Evolutionary conservation across 768 basidiomycete genomes (phyloP).

Genomic region (Pulveroboletus sp.): DNA sequence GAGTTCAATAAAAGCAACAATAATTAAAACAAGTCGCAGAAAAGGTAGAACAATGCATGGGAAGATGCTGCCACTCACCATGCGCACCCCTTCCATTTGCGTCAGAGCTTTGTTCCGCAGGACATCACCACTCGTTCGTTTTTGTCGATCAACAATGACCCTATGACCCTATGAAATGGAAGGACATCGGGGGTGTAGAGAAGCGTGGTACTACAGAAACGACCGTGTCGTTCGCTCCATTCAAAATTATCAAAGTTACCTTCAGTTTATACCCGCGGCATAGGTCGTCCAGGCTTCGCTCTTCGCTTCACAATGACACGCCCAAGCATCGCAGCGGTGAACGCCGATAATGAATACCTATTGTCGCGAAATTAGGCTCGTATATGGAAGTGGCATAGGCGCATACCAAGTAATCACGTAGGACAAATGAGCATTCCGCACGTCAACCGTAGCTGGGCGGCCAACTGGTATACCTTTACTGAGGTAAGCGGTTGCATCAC

Average conservation of each 20-base stretch:
- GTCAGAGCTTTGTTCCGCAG: not conserved
- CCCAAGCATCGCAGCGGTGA: slow-evolving; percentile 81
- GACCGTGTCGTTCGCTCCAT: not conserved
- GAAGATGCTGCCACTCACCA: slow-evolving; percentile 12
- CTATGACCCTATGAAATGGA: not conserved
- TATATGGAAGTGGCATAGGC: not conserved
- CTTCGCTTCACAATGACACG: slow-evolving; percentile 58
- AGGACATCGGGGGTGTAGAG: not conserved
- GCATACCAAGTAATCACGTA: slow-evolving; percentile 93
- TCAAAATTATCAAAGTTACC: not conserved
- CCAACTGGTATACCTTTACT: slow-evolving; percentile 82
- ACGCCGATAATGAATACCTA: slow-evolving; percentile 87
- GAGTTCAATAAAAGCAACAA: slow-evolving; percentile 2
- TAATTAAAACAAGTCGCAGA: slow-evolving; percentile 9
- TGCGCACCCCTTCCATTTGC: slow-evolving; percentile 4
- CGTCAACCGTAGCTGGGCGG: slow-evolving; percentile 73
- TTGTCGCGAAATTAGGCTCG: slow-evolving; percentile 10
- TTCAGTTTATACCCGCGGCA: slow-evolving; percentile 47
- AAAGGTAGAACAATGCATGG: slow-evolving; percentile 5
- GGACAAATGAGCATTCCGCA: slow-evolving; percentile 90
- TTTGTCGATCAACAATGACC: not conserved
- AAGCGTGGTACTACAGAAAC: slow-evolving; percentile 4
- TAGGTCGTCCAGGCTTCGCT: slow-evolving; percentile 42
- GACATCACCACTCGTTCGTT: not conserved
- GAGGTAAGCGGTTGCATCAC: slow-evolving; percentile 58